Evolutionary conservation across 371 early-diverging fungal genomes (phyloP).

Genomic region (Smittium culicis): DNA sequence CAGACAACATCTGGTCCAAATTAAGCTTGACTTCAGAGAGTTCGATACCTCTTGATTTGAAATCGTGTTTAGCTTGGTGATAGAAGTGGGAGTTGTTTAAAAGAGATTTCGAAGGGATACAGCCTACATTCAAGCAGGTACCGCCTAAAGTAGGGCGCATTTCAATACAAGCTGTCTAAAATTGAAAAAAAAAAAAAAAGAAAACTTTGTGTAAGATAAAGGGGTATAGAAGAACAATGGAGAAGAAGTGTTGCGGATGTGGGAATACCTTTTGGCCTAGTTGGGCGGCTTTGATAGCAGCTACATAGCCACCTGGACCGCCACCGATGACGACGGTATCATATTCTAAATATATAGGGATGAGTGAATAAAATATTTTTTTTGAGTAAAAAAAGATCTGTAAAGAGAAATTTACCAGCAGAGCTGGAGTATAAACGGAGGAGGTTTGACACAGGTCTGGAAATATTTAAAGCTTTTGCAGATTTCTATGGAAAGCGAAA

Average conservation of each 20-base stretch:
- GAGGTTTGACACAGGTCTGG: too few species aligned
- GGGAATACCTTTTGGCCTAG: constrained; percentile 83
- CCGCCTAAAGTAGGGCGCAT: constrained; percentile 93
- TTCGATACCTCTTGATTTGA: constrained; percentile 87
- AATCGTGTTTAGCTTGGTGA: constrained; percentile 82
- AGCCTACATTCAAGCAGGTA: constrained; percentile 96
- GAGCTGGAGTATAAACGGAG: not conserved
- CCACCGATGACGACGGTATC: constrained; percentile 85
- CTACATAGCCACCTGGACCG: constrained; percentile 97
- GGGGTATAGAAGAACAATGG: not conserved
- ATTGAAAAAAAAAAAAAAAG: constrained; percentile 2
- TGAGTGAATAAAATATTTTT: not conserved
- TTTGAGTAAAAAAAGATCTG: not conserved
- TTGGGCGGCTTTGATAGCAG: constrained; percentile 97
- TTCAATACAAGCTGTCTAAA: constrained; percentile 89
- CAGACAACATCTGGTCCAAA: constrained; percentile 76
- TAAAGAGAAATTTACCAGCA: not conserved
- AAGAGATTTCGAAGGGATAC: constrained; percentile 97
- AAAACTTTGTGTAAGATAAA: not conserved
- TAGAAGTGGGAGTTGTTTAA: constrained; percentile 95
- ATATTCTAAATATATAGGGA: constrained; percentile 36
- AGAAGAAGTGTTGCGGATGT: too few species aligned
- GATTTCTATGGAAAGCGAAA: too few species aligned
- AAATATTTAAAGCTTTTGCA: too few species aligned
- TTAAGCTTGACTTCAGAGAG: constrained; percentile 71